A percentile compares a stretch with the other conserved stretches of the same genome.
These are phyloP conservation scores for Crithidia bombi DNA, from an alignment of 208 protist species.

Conservation along the genomic window DNA sequence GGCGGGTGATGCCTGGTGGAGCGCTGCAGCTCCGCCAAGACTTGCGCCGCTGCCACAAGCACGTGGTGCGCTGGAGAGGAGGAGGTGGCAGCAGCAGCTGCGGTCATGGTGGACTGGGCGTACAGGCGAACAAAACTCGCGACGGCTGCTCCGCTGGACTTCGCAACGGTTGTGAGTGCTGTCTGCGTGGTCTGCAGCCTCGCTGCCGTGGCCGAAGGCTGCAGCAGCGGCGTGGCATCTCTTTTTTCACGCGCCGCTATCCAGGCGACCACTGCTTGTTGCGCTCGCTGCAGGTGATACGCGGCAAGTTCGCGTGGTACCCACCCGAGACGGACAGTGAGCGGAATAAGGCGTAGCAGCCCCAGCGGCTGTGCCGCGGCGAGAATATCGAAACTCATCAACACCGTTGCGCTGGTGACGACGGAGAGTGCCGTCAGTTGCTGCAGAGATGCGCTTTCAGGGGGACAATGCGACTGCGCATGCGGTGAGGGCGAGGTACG, in stretches of 20 bases:
- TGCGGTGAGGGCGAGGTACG: neutral
- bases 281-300: constrained; percentile 16
- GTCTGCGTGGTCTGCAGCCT: neutral
- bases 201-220: neutral
- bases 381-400: constrained; percentile 18
- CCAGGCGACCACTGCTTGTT: constrained; percentile 20
- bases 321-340: constrained; percentile 22
- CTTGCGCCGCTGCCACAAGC: constrained; percentile 21
- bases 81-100: neutral
- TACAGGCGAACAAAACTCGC: constrained; percentile 5
- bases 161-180: neutral
- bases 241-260: neutral
- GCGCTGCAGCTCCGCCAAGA: constrained; percentile 32
- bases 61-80: neutral
- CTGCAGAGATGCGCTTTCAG: neutral
- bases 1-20: constrained; percentile 11
- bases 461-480: neutral
- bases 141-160: constrained; percentile 9
- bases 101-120: neutral
- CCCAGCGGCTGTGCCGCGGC: constrained; percentile 27
- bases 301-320: constrained; percentile 21
- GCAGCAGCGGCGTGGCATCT: neutral
- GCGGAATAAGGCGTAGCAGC: constrained; percentile 22
- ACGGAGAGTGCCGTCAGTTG: constrained; percentile 22
- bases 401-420: constrained; percentile 20